phyloP scores from a whole-genome alignment of 2,329 filamentous ascomycete genomes.

The Nemania sp. region DNA sequence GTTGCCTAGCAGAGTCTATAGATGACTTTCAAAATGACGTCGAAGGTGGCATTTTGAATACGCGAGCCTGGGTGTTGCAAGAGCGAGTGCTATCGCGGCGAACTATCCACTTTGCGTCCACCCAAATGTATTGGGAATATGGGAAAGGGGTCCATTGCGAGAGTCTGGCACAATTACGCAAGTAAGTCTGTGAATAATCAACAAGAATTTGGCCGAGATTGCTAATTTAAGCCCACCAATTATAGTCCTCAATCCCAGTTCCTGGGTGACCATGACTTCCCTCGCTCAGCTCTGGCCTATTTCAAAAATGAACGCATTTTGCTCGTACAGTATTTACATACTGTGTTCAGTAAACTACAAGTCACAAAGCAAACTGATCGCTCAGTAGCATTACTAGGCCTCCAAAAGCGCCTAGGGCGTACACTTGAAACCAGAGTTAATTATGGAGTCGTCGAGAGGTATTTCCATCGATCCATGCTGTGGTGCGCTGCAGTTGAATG shows the following conservation, averaged over 20 bases:
- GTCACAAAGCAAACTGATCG: not conserved
- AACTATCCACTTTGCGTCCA: not conserved
- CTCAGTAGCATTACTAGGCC: not conserved
- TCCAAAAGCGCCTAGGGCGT: not conserved
- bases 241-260: not conserved
- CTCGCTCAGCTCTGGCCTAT: not conserved
- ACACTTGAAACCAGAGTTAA: not conserved
- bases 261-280: not conserved
- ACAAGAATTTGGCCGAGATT: not conserved
- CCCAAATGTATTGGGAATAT: slow-evolving; percentile 1
- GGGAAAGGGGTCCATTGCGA: not conserved
- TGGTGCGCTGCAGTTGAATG: not conserved
- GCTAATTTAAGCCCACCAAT: not conserved
- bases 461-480: not conserved
- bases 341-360: not conserved
- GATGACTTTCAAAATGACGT: not conserved
- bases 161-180: not conserved
- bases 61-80: not conserved
- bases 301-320: slow-evolving; percentile 1
- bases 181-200: not conserved
- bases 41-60: not conserved
- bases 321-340: not conserved
- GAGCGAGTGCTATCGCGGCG: not conserved
- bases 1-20: not conserved
- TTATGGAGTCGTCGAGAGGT: not conserved